Evolutionary conservation across 345 rosid genomes (phyloP).

Genomic region (Psidium friedrichsthalianum): DNA sequence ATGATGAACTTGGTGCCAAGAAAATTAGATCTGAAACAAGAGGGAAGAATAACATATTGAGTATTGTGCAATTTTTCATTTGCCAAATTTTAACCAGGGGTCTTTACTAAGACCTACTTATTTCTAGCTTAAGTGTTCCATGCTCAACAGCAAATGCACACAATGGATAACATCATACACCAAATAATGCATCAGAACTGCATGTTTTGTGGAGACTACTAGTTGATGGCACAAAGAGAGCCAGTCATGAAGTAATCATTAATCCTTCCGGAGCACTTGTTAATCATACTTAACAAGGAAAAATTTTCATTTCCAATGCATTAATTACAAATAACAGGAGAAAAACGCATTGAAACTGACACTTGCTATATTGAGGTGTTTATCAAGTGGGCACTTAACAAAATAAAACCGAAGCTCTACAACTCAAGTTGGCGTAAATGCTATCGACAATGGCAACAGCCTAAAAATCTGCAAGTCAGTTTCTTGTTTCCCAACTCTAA

Average conservation of each 20-base stretch:
- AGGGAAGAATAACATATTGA: background rate
- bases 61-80: background rate
- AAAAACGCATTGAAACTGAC: background rate
- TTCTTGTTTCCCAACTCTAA: background rate
- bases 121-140: background rate
- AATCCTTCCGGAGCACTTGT: background rate
- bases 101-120: background rate
- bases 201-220: background rate
- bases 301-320: background rate
- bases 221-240: background rate
- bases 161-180: background rate
- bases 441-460: background rate
- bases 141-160: background rate
- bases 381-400: background rate
- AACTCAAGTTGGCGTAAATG: background rate
- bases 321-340: background rate
- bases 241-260: background rate
- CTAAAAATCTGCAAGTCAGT: background rate
- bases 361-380: background rate
- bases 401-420: background rate
- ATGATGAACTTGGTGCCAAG: constrained; percentile 84
- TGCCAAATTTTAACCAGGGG: background rate
- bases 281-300: background rate
- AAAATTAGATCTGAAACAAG: constrained; percentile 69
- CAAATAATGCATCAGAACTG: background rate